phyloP scores from a whole-genome alignment of 2,329 filamentous ascomycete genomes.

The Neonectria neomacrospora region DNA sequence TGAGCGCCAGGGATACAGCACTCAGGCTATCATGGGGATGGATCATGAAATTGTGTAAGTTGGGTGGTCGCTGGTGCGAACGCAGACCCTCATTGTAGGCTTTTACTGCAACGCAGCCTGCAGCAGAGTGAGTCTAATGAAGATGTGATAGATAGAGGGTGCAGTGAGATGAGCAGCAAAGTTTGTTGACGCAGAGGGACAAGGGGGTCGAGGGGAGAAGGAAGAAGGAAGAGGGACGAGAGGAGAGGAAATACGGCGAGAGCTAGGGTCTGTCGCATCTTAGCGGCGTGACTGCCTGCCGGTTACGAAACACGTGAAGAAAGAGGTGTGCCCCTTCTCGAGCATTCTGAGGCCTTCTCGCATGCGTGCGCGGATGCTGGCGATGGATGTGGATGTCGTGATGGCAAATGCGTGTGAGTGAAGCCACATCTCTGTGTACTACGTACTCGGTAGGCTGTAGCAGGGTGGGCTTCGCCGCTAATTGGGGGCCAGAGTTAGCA shows the following conservation, averaged over 20 bases:
- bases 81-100: neutral
- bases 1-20: conserved; percentile 31
- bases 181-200: neutral
- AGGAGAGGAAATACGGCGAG: conserved; percentile 10
- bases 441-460: neutral
- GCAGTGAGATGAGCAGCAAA: neutral
- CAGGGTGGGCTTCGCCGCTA: conserved; percentile 16
- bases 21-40: conserved; percentile 25
- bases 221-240: neutral
- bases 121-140: neutral
- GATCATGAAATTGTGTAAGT: conserved; percentile 28
- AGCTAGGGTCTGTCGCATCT: conserved; percentile 12
- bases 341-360: conserved; percentile 10
- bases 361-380: neutral
- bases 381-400: conserved; percentile 7
- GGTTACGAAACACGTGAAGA: neutral
- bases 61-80: conserved; percentile 12
- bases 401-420: conserved; percentile 17
- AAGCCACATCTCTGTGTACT: too few species aligned
- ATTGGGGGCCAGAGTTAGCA: conserved; percentile 14
- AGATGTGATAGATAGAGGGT: conserved; percentile 7
- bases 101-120: neutral
- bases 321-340: conserved; percentile 6
- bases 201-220: neutral
- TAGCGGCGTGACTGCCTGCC: conserved; percentile 12